phyloP scores from a whole-genome alignment of 164 flowering plant species.

The Annona cherimola region DNA sequence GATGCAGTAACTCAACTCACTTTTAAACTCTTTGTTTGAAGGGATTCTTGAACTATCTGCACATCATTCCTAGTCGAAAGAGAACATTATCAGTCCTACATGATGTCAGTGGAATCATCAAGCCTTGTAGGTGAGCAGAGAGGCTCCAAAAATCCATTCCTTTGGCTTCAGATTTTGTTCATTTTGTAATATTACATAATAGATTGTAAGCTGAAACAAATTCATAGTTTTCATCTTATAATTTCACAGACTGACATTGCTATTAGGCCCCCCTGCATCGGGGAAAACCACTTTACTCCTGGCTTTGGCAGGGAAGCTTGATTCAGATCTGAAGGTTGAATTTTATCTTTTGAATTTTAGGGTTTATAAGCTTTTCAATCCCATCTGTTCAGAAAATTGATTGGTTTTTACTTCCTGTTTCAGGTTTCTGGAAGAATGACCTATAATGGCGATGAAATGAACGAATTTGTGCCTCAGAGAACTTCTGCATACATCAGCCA shows the following conservation, averaged over 20 bases:
- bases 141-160: neutral
- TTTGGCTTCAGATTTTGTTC: neutral
- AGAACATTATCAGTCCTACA: slow-evolving; percentile 42
- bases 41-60: slow-evolving; percentile 11
- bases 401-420: neutral
- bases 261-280: slow-evolving; percentile 89
- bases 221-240: neutral
- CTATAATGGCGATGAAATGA: slow-evolving; percentile 69
- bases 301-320: slow-evolving; percentile 83
- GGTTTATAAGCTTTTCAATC: neutral
- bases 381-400: too few relatives aligned
- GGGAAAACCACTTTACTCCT: slow-evolving; percentile 85
- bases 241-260: slow-evolving; percentile 61
- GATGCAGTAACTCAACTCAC: neutral
- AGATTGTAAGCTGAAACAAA: neutral
- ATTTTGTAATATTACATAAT: neutral
- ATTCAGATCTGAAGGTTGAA: slow-evolving; percentile 23
- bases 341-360: neutral
- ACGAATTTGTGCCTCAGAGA: slow-evolving; percentile 80
- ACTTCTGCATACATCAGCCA: slow-evolving; percentile 93
- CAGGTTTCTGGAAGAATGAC: slow-evolving; percentile 78
- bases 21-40: neutral
- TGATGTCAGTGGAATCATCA: slow-evolving; percentile 74
- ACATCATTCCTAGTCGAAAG: slow-evolving; percentile 12
- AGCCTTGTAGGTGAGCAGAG: slow-evolving; percentile 62